phyloP scores from a whole-genome alignment of 2,329 filamentous ascomycete genomes.

The Epichloe sibirici region DNA sequence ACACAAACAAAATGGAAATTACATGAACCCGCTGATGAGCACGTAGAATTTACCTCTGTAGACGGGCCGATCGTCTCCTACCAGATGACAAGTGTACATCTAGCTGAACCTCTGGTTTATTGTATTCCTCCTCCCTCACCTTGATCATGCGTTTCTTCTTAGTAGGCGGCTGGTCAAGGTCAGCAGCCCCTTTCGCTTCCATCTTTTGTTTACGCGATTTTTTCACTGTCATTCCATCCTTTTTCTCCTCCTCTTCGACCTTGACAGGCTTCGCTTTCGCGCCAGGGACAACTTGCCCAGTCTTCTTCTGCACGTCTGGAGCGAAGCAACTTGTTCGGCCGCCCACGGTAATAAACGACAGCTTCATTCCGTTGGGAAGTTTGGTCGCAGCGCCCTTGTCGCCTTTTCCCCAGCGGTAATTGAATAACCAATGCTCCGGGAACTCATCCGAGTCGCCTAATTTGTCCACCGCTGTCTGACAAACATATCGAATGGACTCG shows the following conservation, averaged over 20 bases:
- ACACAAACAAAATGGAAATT: neutral
- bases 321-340: constrained; percentile 86
- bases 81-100: neutral
- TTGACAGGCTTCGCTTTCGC: constrained; percentile 31
- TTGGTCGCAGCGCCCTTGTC: constrained; percentile 56
- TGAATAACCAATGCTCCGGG: constrained; percentile 79
- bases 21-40: no score
- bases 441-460: constrained; percentile 77
- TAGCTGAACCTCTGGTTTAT: constrained; percentile 3
- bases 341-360: constrained; percentile 79
- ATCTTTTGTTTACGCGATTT: constrained; percentile 16
- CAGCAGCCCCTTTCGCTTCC: constrained; percentile 14
- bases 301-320: constrained; percentile 76
- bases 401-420: constrained; percentile 80
- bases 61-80: constrained; percentile 11
- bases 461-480: constrained; percentile 62
- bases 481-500: constrained; percentile 64
- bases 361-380: constrained; percentile 73
- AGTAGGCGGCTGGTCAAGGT: constrained; percentile 11
- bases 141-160: constrained; percentile 16
- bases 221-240: constrained; percentile 11
- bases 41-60: neutral
- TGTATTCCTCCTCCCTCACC: constrained; percentile 9
- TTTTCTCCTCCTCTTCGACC: constrained; percentile 12
- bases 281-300: constrained; percentile 27